phyloP scores from a whole-genome alignment of 2,329 filamentous ascomycete species.

The Westerdykella sp. region DNA sequence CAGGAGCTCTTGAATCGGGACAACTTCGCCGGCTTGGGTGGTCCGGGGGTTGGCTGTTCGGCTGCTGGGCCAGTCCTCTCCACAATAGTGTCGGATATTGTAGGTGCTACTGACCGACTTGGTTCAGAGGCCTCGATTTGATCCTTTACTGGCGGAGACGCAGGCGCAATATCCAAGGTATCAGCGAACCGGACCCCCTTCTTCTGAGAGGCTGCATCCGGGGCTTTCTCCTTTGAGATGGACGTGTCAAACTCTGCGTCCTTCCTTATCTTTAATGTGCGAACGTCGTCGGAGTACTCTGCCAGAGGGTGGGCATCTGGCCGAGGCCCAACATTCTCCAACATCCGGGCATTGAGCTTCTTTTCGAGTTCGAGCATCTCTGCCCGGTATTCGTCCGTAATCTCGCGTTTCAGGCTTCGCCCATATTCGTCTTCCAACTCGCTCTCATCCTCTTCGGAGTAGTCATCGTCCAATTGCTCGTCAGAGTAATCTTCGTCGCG shows the following conservation, averaged over 20 bases:
- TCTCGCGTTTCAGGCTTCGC: slow-evolving; percentile 58
- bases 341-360: slow-evolving; percentile 57
- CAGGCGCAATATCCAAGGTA: slow-evolving; percentile 61
- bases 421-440: slow-evolving; percentile 74
- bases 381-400: slow-evolving; percentile 68
- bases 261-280: slow-evolving; percentile 45
- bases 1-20: slow-evolving; percentile 39
- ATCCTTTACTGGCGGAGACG: slow-evolving; percentile 22
- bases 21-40: slow-evolving; percentile 27
- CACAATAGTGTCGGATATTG: slow-evolving; percentile 31
- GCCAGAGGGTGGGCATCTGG: slow-evolving; percentile 31
- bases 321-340: slow-evolving; percentile 54
- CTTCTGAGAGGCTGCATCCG: slow-evolving; percentile 20
- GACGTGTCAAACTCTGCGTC: slow-evolving; percentile 34
- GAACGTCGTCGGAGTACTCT: slow-evolving; percentile 52
- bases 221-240: slow-evolving; percentile 6
- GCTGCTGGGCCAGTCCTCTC: slow-evolving; percentile 22
- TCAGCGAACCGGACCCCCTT: slow-evolving; percentile 81
- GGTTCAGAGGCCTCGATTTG: slow-evolving; percentile 6
- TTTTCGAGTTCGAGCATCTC: slow-evolving; percentile 83
- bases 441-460: slow-evolving; percentile 44
- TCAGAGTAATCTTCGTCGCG: slow-evolving; percentile 46
- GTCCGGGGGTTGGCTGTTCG: slow-evolving; percentile 8
- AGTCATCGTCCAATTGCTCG: slow-evolving; percentile 45
- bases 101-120: slow-evolving; percentile 10